Evolutionary conservation across 2,329 filamentous ascomycete species (phyloP).

Genomic region (Westerdykella aurantiaca): DNA sequence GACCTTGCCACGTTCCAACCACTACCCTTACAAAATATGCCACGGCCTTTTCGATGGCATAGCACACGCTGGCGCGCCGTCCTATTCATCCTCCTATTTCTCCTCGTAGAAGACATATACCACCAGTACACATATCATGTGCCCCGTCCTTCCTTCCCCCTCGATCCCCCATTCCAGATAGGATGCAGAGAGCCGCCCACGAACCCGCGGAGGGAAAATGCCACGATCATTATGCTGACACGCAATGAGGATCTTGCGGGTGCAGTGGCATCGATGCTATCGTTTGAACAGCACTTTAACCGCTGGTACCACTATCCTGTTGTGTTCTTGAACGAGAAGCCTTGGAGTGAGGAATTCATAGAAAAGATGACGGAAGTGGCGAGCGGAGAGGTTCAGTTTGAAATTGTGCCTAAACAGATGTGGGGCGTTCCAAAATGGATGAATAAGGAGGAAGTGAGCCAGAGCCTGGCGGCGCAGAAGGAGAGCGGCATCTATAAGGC

Average conservation of each 20-base stretch:
- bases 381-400: constrained; percentile 76
- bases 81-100: constrained; percentile 1
- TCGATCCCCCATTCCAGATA: constrained; percentile 5
- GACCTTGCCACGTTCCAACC: too few species aligned
- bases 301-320: constrained; percentile 96
- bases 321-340: constrained; percentile 94
- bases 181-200: constrained; percentile 4
- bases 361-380: constrained; percentile 68
- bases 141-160: constrained; percentile 1
- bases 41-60: constrained; percentile 3
- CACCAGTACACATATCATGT: constrained; percentile 6
- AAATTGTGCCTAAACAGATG: constrained; percentile 80
- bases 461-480: constrained; percentile 72
- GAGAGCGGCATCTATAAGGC: constrained; percentile 72
- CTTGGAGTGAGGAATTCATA: constrained; percentile 87
- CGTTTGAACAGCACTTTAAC: constrained; percentile 84
- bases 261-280: not conserved
- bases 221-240: constrained; percentile 7
- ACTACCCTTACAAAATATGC: not conserved
- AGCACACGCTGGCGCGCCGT: constrained; percentile 1
- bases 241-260: constrained; percentile 4
- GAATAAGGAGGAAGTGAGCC: constrained; percentile 43
- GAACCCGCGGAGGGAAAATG: constrained; percentile 5
- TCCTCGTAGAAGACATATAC: constrained; percentile 2
- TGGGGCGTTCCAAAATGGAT: constrained; percentile 79